phyloP scores from a whole-genome alignment of 176 grass and related monocot species.

The Microstegium vimineum region DNA sequence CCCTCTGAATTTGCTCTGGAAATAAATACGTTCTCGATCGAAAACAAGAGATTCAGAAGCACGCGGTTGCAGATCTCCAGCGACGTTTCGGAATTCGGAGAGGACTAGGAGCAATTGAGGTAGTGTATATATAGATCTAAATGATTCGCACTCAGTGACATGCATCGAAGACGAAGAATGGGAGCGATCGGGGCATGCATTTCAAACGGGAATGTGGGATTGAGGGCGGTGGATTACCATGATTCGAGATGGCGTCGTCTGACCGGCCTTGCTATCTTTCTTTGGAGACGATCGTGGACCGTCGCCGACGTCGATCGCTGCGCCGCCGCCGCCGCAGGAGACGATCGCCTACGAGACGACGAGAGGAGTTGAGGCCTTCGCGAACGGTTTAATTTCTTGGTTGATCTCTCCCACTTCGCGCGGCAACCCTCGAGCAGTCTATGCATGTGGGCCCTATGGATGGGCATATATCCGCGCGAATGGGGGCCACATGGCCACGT shows the following conservation, averaged over 20 bases:
- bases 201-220: background rate
- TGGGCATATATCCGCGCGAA: background rate
- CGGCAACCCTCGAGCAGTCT: background rate
- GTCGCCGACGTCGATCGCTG: background rate
- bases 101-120: background rate
- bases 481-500: background rate
- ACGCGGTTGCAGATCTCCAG: too few species aligned
- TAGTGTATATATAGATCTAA: too few species aligned
- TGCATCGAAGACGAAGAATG: too few species aligned
- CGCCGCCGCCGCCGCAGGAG: background rate
- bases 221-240: constrained; percentile 17
- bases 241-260: background rate
- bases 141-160: too few species aligned
- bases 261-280: too few species aligned
- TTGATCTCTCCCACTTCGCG: background rate
- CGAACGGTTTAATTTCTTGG: background rate
- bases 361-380: constrained; percentile 1
- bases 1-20: too few species aligned
- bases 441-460: background rate
- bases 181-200: background rate
- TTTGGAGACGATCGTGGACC: background rate
- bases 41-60: too few species aligned
- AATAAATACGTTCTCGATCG: too few species aligned
- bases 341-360: background rate
- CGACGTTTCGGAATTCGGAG: too few species aligned